phyloP scores from a whole-genome alignment of 768 basidiomycete genomes.

The Jaapia argillacea region DNA sequence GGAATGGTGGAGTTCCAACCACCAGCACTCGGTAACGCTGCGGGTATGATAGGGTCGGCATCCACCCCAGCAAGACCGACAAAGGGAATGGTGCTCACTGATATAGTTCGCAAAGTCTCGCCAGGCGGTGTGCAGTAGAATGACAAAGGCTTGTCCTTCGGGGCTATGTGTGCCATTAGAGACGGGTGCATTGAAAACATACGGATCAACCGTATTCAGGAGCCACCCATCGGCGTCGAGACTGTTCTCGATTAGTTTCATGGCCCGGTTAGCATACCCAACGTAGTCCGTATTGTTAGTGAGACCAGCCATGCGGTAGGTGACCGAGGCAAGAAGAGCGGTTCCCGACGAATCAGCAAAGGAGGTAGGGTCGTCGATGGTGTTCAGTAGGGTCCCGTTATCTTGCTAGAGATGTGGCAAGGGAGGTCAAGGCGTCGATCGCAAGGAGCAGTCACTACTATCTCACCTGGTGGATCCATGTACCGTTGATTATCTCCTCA shows the following conservation, averaged over 20 bases:
- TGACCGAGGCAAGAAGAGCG: conserved; percentile 45
- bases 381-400: conserved; percentile 42
- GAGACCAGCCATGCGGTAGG: conserved; percentile 41
- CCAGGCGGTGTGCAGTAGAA: conserved; percentile 40
- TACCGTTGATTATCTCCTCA: conserved; percentile 34
- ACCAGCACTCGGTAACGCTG: too few relatives aligned
- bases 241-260: conserved; percentile 26
- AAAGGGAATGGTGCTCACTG: not conserved
- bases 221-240: conserved; percentile 34
- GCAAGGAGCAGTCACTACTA: not conserved
- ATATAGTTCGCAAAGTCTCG: conserved; percentile 12
- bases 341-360: conserved; percentile 48
- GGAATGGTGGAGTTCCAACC: too few relatives aligned
- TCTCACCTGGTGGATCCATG: conserved; percentile 35
- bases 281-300: conserved; percentile 27
- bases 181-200: conserved; percentile 32
- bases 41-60: too few relatives aligned
- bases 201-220: conserved; percentile 36
- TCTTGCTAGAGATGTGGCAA: conserved; percentile 17
- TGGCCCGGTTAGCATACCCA: conserved; percentile 29
- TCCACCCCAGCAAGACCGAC: not conserved
- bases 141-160: conserved; percentile 52
- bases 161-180: conserved; percentile 31
- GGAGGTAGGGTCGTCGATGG: conserved; percentile 35
- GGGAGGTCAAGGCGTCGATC: not conserved